phyloP scores from a whole-genome alignment of 169 alveolate species.

The Cryptosporidium sp. region DNA sequence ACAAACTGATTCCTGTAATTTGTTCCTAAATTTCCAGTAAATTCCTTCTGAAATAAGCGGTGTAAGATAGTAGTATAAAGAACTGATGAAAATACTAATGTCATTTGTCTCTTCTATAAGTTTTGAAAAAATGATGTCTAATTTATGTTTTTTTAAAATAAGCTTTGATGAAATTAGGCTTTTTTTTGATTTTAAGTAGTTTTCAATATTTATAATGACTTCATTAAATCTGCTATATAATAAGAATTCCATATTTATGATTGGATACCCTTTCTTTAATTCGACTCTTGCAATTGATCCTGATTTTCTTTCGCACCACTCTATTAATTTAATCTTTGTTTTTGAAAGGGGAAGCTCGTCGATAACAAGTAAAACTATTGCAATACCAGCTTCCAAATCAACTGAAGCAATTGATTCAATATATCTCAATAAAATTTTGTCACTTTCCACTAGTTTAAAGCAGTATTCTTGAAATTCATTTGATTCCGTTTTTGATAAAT shows the following conservation, averaged over 20 bases:
- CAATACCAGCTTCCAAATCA: conserved; percentile 60
- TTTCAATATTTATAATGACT: not conserved
- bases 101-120: conserved; percentile 47
- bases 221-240: not conserved
- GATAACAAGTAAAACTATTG: conserved; percentile 35
- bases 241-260: not conserved
- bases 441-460: conserved; percentile 19
- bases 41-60: conserved; percentile 58
- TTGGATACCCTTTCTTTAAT: conserved; percentile 43
- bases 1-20: conserved; percentile 16
- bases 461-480: not conserved
- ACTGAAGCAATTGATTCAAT: conserved; percentile 67
- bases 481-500: not conserved
- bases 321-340: conserved; percentile 42
- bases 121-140: conserved; percentile 17
- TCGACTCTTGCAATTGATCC: not conserved
- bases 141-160: conserved; percentile 25
- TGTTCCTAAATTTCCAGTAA: conserved; percentile 12
- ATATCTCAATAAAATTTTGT: conserved; percentile 53
- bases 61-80: conserved; percentile 53
- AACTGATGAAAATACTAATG: not conserved
- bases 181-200: conserved; percentile 19
- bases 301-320: conserved; percentile 53
- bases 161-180: conserved; percentile 31
- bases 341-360: conserved; percentile 54